Percentiles rank a stretch among this genome's conserved stretches.
Conservation (phyloP, 192 early-diverging fungal genomes). For the Backusella morwellensis region DNA sequence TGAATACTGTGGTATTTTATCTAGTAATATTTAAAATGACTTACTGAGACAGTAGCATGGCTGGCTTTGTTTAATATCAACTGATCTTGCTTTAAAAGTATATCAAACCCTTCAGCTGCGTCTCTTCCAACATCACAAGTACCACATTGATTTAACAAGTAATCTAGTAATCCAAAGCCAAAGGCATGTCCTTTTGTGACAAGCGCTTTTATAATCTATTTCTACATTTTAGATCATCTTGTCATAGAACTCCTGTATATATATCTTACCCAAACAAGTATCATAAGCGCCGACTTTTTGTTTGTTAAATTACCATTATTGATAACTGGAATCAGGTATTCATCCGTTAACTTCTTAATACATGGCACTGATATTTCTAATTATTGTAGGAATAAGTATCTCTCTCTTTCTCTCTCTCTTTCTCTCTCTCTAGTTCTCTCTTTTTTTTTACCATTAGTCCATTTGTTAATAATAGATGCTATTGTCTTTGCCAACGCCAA, state of each 20-base stretch:
- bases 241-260: not conserved
- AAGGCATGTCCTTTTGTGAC: conserved; percentile 48
- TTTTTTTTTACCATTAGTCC: conserved; percentile 18
- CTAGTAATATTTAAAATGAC: not conserved
- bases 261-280: conserved; percentile 25
- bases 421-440: not conserved
- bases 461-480: conserved; percentile 27
- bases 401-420: not conserved
- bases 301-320: not conserved
- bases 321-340: conserved; percentile 11
- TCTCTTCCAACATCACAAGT: conserved; percentile 40
- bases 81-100: conserved; percentile 70
- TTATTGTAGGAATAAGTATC: not conserved
- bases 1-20: not conserved
- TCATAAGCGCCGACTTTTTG: not conserved
- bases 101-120: conserved; percentile 65
- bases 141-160: conserved; percentile 51
- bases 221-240: not conserved
- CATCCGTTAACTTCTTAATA: not conserved
- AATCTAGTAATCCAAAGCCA: conserved; percentile 49
- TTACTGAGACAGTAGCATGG: conserved; percentile 57
- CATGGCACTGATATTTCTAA: conserved; percentile 5
- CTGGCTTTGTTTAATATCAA: conserved; percentile 68
- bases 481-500: not conserved
- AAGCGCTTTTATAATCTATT: conserved; percentile 65